Evolutionary conservation across 2,329 filamentous ascomycete genomes (phyloP), one percentile per base, ranked within the genome.

Genomic region (Aspergillus sp.): DNA sequence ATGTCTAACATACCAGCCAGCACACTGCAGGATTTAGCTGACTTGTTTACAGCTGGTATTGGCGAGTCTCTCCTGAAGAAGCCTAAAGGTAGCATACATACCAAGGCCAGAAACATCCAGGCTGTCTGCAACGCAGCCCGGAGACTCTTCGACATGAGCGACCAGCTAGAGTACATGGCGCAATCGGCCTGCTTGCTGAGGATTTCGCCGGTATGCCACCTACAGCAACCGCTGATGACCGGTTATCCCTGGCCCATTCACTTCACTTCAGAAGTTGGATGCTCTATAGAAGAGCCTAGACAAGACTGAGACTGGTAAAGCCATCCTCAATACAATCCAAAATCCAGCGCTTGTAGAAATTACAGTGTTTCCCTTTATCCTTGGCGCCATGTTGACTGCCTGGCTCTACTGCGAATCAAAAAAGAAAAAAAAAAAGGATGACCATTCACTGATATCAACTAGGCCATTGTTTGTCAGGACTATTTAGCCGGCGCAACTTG

Each of bases 191-290:
- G n/a, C 47, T 53, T 19, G 47, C 39, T 6, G 32, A 45, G 19
- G 51, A 53, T 15, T 51, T 53, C 49, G 25, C 45, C 7, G 35
- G 43, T 41, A 46, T 39, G 1, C 44, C 49, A 19, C 19, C 15
- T n/a, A 46, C 25, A 5, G 32, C 43, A 20, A 51, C 46, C 5
- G 20, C 46, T 20, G 51, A 46, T 12, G 33, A 51, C 23, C 43
- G 13, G 67, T 79, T 38, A 70, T 78, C 32, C 76, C 76, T 0
- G 75, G 73, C 5, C 78, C 74, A 0, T 80, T 79, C 56, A 77
- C 72, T 33, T 71, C 65, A 27, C 60, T 74, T 41, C 64, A 70
- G 47, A 59, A 60, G 25, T 61, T 59, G 6, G 52, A 58, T n/a
- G 44, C 49, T 19, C 52, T 66, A 13, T 56, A 64, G 20, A 46